phyloP scores from a whole-genome alignment of 768 basidiomycete genomes.

The Favolaschia claudopus region DNA sequence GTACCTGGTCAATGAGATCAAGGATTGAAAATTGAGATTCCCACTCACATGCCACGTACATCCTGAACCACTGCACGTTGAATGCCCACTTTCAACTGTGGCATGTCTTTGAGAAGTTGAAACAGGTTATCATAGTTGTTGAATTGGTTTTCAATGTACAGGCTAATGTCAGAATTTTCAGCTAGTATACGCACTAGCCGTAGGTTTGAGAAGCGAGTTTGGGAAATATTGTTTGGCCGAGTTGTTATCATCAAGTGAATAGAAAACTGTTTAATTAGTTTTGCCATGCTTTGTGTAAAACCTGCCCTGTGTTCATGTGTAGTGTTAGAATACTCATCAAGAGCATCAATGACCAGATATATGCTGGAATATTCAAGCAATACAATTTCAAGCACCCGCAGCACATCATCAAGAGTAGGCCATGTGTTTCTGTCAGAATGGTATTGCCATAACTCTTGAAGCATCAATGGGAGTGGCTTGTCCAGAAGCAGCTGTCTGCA shows the following conservation, averaged over 20 bases:
- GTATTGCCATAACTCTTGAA: background rate
- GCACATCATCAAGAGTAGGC: background rate
- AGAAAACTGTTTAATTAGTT: background rate
- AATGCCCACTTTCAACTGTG: background rate
- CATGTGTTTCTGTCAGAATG: background rate
- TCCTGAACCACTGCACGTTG: background rate
- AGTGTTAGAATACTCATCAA: constrained; percentile 11
- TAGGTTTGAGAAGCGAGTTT: background rate
- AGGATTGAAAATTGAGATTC: background rate
- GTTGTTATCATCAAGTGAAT: constrained; percentile 2
- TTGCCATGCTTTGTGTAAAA: background rate
- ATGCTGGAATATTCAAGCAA: background rate
- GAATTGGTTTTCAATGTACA: background rate
- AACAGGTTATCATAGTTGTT: background rate
- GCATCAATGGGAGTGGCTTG: background rate
- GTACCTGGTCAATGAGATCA: constrained; percentile 2
- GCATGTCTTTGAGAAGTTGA: background rate
- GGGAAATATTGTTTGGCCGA: background rate
- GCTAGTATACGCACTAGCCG: background rate
- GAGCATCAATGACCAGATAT: constrained; percentile 1
- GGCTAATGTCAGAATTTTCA: background rate
- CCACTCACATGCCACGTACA: background rate
- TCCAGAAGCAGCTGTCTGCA: background rate
- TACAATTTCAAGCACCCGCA: background rate
- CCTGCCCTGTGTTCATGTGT: background rate